Evolutionary conservation across 495 filamentous ascomycete genomes (phyloP), one percentile per base, ranked within the genome.

Genomic region (Apiosordaria backusii): DNA sequence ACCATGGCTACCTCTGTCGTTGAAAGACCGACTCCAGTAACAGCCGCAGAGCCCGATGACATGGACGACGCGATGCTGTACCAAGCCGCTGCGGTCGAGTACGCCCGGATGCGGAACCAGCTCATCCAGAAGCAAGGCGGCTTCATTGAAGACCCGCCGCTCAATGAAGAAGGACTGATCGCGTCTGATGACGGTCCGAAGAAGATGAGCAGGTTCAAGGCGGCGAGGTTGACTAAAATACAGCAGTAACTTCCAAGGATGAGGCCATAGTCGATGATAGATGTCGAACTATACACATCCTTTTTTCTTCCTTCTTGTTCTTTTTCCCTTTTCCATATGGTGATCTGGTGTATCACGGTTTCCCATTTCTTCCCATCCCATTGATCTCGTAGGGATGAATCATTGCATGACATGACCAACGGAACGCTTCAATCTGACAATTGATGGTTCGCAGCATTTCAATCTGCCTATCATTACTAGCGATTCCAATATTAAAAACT

Each of bases 151-250:
- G 79, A 87, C 4, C 58, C 71, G 23, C 86, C 88, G 2, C 76
- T 92, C 9, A 88, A 92, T 65, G 88, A 88, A 65, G 87, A 89
- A 63, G 84, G 89, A 13, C 10, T 45, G 13, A 45, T 45, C 16
- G 35, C 35, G 35, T 13, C 10, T 45, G 16, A 18, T 13, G 85
- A 86, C 29, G 84, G 86, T 54, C 76, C 80, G 26, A 89, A 84
- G 74, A 89, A 89, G 68, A 79, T 97, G 65, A 97, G 94, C 82
- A 85, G 90, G 66, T 99, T 97, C 78, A 95, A 88, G 77, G 92
- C 93, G 63, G 92, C 95, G 5, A 86, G 92, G 60, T 74, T 97
- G 74, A 82, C 80, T 59, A 83, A 77, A 68, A 68, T 69, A 7
- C 72, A 63, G 68, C 65, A 69, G 59, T 65, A 10, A 22, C 13